Evolutionary conservation across 1,284 basidiomycete genomes (phyloP).

Genomic region (Apiotrichum gamsii): DNA sequence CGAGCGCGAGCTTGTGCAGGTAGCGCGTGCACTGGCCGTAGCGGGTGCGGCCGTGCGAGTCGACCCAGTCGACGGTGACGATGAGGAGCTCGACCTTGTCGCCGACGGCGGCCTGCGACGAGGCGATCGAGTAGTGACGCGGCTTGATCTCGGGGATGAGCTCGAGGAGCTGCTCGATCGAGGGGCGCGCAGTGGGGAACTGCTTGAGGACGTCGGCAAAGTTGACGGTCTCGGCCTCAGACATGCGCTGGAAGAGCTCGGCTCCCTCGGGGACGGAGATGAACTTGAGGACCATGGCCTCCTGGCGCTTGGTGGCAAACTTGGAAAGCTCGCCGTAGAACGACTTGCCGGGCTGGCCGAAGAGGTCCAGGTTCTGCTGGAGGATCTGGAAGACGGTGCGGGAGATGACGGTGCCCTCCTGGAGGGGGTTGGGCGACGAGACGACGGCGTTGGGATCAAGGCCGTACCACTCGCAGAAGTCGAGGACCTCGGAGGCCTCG

Average conservation of each 20-base stretch:
- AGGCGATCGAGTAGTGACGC: slow-evolving; percentile 96
- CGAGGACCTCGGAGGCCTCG: slow-evolving; percentile 76
- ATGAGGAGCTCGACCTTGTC: slow-evolving; percentile 89
- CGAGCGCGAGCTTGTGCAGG: slow-evolving; percentile 71
- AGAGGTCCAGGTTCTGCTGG: slow-evolving; percentile 94
- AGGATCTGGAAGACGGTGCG: slow-evolving; percentile 92
- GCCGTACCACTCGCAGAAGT: slow-evolving; percentile 90
- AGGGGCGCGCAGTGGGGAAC: slow-evolving; percentile 74
- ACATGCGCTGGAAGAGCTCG: slow-evolving; percentile 88
- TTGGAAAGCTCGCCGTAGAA: slow-evolving; percentile 86
- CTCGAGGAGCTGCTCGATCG: slow-evolving; percentile 76
- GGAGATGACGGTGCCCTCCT: slow-evolving; percentile 55
- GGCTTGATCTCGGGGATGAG: slow-evolving; percentile 91
- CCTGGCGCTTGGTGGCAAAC: slow-evolving; percentile 64
- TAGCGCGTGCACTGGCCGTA: slow-evolving; percentile 97
- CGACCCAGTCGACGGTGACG: slow-evolving; percentile 92
- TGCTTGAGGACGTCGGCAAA: slow-evolving; percentile 81
- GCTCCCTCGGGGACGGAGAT: slow-evolving; percentile 88
- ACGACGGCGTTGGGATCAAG: slow-evolving; percentile 74
- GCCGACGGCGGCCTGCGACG: slow-evolving; percentile 88
- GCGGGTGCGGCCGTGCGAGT: slow-evolving; percentile 67
- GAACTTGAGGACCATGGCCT: slow-evolving; percentile 80
- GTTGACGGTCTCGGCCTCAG: slow-evolving; percentile 89
- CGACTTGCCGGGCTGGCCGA: slow-evolving; percentile 89
- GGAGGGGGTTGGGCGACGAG: slow-evolving; percentile 64